Percentiles rank a stretch among this genome's conserved stretches.
Conservation (phyloP, 2,329 filamentous ascomycete genomes). For the Torrubiella hemipterigena region DNA sequence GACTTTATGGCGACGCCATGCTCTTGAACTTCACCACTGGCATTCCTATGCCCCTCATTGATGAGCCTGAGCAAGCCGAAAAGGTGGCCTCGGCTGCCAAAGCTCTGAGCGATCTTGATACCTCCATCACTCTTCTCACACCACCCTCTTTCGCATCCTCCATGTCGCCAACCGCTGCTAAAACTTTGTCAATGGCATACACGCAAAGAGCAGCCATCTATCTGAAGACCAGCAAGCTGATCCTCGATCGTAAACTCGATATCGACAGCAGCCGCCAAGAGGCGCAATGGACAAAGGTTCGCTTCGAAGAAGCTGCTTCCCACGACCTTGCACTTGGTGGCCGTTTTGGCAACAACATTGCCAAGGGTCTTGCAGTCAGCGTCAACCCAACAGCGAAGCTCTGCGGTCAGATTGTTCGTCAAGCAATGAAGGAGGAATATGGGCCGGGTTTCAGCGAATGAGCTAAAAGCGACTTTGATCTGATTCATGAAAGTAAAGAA, state of each 20-base stretch:
- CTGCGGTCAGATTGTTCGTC: conserved; percentile 56
- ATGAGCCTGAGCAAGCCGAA: conserved; percentile 21
- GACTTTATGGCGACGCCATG: conserved; percentile 50
- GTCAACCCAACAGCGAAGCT: conserved; percentile 59
- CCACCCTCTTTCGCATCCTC: conserved; percentile 36
- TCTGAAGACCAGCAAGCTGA: conserved; percentile 43
- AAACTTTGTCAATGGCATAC: conserved; percentile 56
- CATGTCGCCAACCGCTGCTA: conserved; percentile 52
- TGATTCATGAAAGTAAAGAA: conserved; percentile 1
- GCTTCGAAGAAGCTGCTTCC: conserved; percentile 51
- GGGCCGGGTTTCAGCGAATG: conserved; percentile 33
- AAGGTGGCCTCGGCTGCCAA: conserved; percentile 24
- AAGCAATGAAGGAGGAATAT: conserved; percentile 60
- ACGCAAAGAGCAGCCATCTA: conserved; percentile 60
- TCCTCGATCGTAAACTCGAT: conserved; percentile 22
- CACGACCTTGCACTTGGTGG: conserved; percentile 53
- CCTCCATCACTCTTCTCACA: conserved; percentile 45
- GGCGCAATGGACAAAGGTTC: conserved; percentile 34
- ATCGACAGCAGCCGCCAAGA: conserved; percentile 29
- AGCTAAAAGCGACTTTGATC: conserved; percentile 8
- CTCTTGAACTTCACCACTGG: conserved; percentile 29
- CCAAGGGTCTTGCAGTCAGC: conserved; percentile 50
- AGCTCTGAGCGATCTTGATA: conserved; percentile 41
- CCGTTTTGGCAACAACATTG: conserved; percentile 53
- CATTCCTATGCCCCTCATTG: conserved; percentile 28